Evolutionary conservation across 352 stramenopile species (phyloP), one percentile per base, ranked within the genome.

Genomic region (Phytophthora pseudosyringae): DNA sequence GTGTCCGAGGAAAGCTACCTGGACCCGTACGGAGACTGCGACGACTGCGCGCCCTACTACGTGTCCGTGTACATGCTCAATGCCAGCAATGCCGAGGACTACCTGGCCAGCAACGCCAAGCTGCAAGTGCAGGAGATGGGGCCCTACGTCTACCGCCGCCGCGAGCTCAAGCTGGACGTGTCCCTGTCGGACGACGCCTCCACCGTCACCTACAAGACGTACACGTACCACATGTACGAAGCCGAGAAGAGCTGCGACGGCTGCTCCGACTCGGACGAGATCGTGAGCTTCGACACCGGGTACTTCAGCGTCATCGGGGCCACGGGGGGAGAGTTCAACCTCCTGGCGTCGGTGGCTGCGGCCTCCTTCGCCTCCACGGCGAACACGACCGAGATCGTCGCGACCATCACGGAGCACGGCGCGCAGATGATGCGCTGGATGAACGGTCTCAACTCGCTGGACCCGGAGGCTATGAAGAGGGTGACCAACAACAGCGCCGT

Each of bases 21-120:
- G 4, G 83, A 91, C 56, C 57, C 59, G 39, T 91, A 89, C 69
- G 78, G 82, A 60, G 81, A 93, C 73, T 93, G 85, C 60, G 71
- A 89, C 11, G 81, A 89, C 58, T 93, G 85, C 69, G 80, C 75
- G 62, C 85, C 85, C 16, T 91, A 88, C 78, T 93, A 91, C 69
- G 72, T 81, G 35, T 78, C 64, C 25, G 38, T 91, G 7, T 78
- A 73, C 60, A 80, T 91, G 77, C 77, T 91, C 59, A 93, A 93
- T 72, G 83, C 81, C 46, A 91, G 81, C 57, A 93, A 91, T 71
- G 79, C 82, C 25, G 77, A 90, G 57, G 79, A 70, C 3, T 82
- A 83, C 45, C 59, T 93, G 3, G 60, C 68, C 35, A 75, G 64
- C 31, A 75, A 71, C 38, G 61, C 59, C 47, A 91, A 88, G 61